phyloP scores from a whole-genome alignment of 2,329 filamentous ascomycete genomes.

The Incumbomyces lentus region DNA sequence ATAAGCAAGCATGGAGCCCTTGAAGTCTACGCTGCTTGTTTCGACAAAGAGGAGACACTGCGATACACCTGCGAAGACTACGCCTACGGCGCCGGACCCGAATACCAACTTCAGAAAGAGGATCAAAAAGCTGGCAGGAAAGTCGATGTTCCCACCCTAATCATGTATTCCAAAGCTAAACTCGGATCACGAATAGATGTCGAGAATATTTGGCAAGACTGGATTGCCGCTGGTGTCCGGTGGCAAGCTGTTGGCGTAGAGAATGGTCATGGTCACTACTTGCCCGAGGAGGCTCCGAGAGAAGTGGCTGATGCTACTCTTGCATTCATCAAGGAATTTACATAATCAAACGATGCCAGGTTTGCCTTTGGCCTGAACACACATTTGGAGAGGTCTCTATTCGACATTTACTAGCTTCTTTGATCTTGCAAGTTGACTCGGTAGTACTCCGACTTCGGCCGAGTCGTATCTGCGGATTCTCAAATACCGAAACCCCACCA shows the following conservation, averaged over 20 bases:
- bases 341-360: neutral
- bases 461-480: neutral
- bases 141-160: constrained; percentile 32
- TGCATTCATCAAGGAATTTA: constrained; percentile 13
- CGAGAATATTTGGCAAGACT: constrained; percentile 39
- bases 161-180: constrained; percentile 35
- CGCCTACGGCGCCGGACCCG: constrained; percentile 32
- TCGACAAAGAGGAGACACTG: constrained; percentile 34
- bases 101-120: constrained; percentile 33
- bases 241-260: constrained; percentile 16
- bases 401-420: no score
- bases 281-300: constrained; percentile 37
- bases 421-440: neutral
- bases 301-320: constrained; percentile 13
- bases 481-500: constrained; percentile 1
- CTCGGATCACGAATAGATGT: constrained; percentile 30
- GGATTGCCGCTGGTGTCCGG: constrained; percentile 26
- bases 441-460: no score
- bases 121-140: constrained; percentile 38
- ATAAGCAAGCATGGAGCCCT: constrained; percentile 28
- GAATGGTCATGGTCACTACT: constrained; percentile 33
- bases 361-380: neutral
- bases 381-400: no score
- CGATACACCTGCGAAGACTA: constrained; percentile 40
- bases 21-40: constrained; percentile 35